These are phyloP conservation scores for Rhododendron mucronatum DNA, from an alignment of 148 eudicot species.

Conservation along the genomic window DNA sequence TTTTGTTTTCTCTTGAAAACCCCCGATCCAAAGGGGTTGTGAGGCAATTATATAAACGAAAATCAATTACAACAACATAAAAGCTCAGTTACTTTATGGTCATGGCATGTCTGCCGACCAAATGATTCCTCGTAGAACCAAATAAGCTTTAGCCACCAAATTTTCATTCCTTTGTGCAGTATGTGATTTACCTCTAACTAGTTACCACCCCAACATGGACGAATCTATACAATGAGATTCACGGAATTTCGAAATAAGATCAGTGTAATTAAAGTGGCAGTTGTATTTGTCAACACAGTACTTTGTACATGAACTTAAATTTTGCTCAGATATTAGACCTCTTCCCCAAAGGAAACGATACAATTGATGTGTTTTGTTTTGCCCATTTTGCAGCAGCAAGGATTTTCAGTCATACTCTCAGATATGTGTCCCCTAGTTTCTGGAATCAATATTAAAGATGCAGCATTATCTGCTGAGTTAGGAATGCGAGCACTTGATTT, in stretches of 20 bases:
- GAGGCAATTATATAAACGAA: neutral
- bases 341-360: neutral
- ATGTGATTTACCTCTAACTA: neutral
- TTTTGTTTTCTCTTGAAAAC: neutral
- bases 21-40: neutral
- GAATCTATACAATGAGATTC: neutral
- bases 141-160: neutral
- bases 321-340: neutral
- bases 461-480: slow-evolving; percentile 82
- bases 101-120: neutral
- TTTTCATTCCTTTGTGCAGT: neutral
- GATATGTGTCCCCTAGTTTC: slow-evolving; percentile 96
- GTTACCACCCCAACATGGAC: neutral
- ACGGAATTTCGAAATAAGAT: neutral
- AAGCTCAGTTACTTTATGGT: neutral
- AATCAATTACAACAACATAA: neutral
- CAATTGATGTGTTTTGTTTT: neutral
- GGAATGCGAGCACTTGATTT: slow-evolving; percentile 87
- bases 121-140: neutral
- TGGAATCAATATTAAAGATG: slow-evolving; percentile 79
- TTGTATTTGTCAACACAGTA: neutral
- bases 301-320: neutral
- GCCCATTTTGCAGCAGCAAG: slow-evolving; percentile 50
- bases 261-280: neutral
- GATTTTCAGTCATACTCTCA: slow-evolving; percentile 83